phyloP scores from a whole-genome alignment of 2,329 filamentous ascomycete species.

The Neopestalotiopsis rosae region DNA sequence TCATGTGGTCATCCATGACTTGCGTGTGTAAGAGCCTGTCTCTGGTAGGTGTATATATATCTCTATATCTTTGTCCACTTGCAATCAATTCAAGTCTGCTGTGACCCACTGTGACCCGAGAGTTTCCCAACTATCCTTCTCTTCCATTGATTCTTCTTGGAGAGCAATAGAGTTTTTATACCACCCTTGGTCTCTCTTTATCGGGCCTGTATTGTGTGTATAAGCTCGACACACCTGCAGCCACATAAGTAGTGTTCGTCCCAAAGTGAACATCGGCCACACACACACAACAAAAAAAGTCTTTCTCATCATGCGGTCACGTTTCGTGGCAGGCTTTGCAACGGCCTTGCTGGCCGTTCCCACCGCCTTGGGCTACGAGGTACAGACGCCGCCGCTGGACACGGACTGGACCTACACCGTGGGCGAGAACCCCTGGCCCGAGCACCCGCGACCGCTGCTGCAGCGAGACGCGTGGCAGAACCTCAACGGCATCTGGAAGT shows the following conservation, averaged over 20 bases:
- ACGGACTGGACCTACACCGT: conserved; percentile 59
- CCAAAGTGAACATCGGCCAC: not conserved
- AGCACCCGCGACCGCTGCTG: conserved; percentile 63
- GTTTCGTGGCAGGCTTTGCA: conserved; percentile 16
- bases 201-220: not conserved
- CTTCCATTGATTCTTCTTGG: not conserved
- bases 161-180: not conserved
- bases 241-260: conserved; percentile 1
- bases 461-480: conserved; percentile 59
- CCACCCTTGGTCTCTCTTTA: not conserved
- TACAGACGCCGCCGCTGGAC: conserved; percentile 46
- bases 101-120: not conserved
- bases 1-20: conserved; percentile 1
- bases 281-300: not conserved
- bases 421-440: conserved; percentile 60
- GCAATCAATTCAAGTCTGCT: not conserved
- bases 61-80: not conserved
- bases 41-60: conserved; percentile 3
- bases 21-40: not conserved
- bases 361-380: conserved; percentile 26
- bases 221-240: not conserved
- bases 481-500: conserved; percentile 65
- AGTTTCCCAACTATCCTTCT: not conserved
- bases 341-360: conserved; percentile 19
- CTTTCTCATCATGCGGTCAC: not conserved